Base-by-base conservation (phyloP, 495 filamentous ascomycete genomes). In the Usnea hakonensis region DNA sequence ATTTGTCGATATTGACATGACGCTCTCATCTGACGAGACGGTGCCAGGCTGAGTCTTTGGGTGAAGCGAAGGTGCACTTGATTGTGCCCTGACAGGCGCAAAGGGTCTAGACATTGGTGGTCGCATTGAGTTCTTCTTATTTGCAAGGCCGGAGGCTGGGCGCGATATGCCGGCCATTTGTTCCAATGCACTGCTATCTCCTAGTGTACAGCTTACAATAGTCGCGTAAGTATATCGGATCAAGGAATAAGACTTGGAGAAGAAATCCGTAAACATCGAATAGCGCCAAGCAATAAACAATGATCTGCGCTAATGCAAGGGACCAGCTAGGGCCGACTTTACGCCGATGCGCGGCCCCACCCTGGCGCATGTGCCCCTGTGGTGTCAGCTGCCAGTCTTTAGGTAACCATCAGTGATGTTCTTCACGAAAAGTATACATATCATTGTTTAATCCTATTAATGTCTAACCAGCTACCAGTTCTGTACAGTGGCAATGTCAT, bases 21-120 rank as follows among this genome's bases (percentile, higher is more conserved):
- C 55, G 9, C 85, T 87, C 8, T 84, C 82, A 60, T 86, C 79
- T 17, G 91, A 88, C 8, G 91, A 90, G 28, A 77, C 70, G 33
- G 82, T 77, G 60, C 83, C 69, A 16, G 70, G 69, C 35, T 65
- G 67, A 21, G 64, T 65, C 62, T 79, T 74, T 26, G 77, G 75
- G 38, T 67, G 73, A 2, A 74, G 57, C 10, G 78, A 71, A 41
- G 77, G 76, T 40, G 76, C 77, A 16, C 71, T 78, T 46, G 78
- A 78, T 56, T 80, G 79, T 43, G 75, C 66, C 56, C 77, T 74
- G 26, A 71, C 63, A 19, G 70, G 48, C 48, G 48, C 67, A 32
- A 77, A 75, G 30, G 78, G 77, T 41, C 80, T 73, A 62, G 75
- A 72, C 14, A 65, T 73, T 50, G 85, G 79, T 65, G 82, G 83